Evolutionary conservation across 331 rosid genomes (phyloP).

Genomic region (Pyracantha coccinea): DNA sequence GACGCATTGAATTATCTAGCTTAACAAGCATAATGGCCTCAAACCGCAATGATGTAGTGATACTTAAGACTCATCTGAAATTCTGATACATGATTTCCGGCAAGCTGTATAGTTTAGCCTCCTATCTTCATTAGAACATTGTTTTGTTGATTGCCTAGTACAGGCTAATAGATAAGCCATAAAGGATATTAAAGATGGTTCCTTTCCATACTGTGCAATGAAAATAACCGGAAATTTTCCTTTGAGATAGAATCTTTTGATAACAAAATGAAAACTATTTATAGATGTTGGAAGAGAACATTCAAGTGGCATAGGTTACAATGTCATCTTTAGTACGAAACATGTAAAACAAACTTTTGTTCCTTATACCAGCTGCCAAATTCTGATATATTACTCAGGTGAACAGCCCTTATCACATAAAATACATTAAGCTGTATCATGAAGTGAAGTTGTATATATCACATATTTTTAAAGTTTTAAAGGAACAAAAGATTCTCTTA

Average conservation of each 20-base stretch:
- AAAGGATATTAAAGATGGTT: neutral
- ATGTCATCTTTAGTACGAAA: neutral
- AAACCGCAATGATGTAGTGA: neutral
- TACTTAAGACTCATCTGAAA: neutral
- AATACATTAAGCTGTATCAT: neutral
- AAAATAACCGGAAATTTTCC: neutral
- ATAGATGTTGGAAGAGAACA: neutral
- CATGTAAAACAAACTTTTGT: neutral
- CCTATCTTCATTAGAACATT: neutral
- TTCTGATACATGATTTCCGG: neutral
- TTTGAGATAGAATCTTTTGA: neutral
- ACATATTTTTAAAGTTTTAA: neutral
- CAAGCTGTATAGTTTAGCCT: neutral
- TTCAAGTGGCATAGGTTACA: neutral
- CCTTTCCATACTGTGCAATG: neutral
- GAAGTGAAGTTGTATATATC: neutral
- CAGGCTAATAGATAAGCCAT: neutral
- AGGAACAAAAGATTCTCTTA: neutral
- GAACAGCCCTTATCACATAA: neutral
- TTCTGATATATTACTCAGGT: neutral
- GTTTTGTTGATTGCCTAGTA: neutral
- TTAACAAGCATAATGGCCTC: neutral
- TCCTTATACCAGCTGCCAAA: neutral
- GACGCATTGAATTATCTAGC: neutral
- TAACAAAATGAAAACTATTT: neutral